These are phyloP conservation scores for Elaeagnus macrophylla DNA, from an alignment of 306 rosid genomes.

Conservation along the genomic window DNA sequence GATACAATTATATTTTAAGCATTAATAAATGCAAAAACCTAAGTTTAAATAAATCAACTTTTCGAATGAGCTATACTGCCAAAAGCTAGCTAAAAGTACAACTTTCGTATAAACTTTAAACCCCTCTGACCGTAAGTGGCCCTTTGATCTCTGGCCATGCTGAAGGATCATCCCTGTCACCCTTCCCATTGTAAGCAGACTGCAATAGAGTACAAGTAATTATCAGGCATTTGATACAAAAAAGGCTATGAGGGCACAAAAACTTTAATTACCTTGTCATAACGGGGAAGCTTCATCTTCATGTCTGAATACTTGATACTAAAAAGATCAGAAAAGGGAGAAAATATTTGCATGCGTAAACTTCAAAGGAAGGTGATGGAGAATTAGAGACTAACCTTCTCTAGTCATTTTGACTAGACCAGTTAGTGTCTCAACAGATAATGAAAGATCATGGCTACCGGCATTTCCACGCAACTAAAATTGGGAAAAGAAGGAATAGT, in stretches of 20 bases:
- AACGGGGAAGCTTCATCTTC: constrained; percentile 83
- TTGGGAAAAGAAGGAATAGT: constrained; percentile 8
- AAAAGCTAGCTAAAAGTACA: neutral
- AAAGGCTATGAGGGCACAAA: constrained; percentile 1
- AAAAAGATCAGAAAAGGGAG: constrained; percentile 12
- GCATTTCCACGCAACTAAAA: constrained; percentile 77
- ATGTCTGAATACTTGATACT: constrained; percentile 45
- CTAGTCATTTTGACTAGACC: constrained; percentile 49
- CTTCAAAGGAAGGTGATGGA: constrained; percentile 9
- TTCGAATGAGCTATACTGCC: neutral
- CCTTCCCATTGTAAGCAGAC: constrained; percentile 86
- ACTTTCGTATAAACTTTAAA: neutral
- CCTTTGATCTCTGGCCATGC: constrained; percentile 88
- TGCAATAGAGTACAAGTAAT: constrained; percentile 28
- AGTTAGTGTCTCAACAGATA: constrained; percentile 63
- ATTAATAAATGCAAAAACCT: constrained; percentile 4
- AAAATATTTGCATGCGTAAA: constrained; percentile 4
- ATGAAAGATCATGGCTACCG: constrained; percentile 85
- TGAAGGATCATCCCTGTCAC: constrained; percentile 78
- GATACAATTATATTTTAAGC: neutral
- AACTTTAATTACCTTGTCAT: constrained; percentile 54
- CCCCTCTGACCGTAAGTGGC: constrained; percentile 54
- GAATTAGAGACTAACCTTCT: constrained; percentile 57
- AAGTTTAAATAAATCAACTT: constrained; percentile 1
- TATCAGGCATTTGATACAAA: constrained; percentile 17